These are phyloP conservation scores for Thalassiosira oceanica DNA, from an alignment of 352 stramenopile species.

Conservation along the genomic window DNA sequence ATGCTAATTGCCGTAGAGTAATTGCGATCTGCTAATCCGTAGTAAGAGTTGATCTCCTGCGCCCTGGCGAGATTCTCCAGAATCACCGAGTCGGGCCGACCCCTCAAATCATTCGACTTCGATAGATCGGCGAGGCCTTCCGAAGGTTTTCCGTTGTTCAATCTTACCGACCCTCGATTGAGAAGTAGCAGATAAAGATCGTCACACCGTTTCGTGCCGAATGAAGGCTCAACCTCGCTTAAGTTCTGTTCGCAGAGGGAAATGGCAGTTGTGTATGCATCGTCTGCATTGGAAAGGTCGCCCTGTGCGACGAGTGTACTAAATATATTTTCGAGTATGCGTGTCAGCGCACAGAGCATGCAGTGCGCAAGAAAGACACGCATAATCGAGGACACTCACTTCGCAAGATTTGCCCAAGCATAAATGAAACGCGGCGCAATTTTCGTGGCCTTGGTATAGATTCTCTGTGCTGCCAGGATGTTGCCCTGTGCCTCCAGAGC, in stretches of 20 bases:
- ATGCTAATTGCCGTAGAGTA: conserved; percentile 76
- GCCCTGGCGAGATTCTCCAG: conserved; percentile 70
- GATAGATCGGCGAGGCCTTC: conserved; percentile 68
- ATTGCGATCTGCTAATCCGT: conserved; percentile 52
- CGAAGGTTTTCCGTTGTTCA: conserved; percentile 65
- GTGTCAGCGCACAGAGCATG: too few relatives aligned
- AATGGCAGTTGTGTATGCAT: conserved; percentile 70
- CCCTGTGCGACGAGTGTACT: conserved; percentile 68
- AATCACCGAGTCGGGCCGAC: conserved; percentile 65
- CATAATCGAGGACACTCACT: too few relatives aligned
- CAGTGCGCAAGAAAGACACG: too few relatives aligned
- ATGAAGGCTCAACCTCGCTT: conserved; percentile 36
- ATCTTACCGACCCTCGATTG: conserved; percentile 66
- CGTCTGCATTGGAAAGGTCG: conserved; percentile 50
- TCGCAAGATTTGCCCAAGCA: conserved; percentile 72
- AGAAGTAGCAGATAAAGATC: conserved; percentile 75
- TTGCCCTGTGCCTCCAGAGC: conserved; percentile 76
- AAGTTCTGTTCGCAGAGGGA: conserved; percentile 66
- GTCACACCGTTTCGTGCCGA: conserved; percentile 58
- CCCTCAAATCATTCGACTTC: conserved; percentile 49
- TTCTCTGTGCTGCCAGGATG: conserved; percentile 70
- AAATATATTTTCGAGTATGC: too few relatives aligned
- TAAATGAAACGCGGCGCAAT: conserved; percentile 77
- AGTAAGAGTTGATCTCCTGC: conserved; percentile 71
- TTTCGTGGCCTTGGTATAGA: conserved; percentile 77